Conservation (phyloP, 257 asterid species). For the Solanum chmielewskii region DNA sequence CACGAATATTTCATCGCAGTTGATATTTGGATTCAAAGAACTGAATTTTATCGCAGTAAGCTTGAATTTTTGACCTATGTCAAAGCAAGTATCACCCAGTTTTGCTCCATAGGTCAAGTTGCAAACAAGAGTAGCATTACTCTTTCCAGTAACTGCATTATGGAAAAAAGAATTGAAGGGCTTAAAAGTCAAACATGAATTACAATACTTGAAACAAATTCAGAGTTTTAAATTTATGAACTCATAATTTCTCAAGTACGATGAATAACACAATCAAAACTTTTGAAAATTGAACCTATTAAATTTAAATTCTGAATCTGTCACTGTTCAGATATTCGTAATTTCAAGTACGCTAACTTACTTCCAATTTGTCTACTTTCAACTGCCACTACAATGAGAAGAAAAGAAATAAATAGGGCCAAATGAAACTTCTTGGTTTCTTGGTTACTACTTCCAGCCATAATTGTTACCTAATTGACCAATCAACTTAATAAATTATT, state of each 20-base stretch:
- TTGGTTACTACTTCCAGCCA: neutral
- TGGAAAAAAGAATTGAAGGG: neutral
- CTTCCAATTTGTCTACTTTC: neutral
- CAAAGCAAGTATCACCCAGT: neutral
- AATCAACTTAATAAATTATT: neutral
- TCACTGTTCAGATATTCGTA: rapidly evolving
- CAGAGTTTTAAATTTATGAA: neutral
- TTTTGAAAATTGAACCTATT: neutral
- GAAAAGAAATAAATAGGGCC: neutral
- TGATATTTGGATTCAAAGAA: neutral
- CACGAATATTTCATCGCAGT: neutral
- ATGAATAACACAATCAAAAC: neutral
- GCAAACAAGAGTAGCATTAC: neutral
- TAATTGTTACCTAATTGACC: neutral
- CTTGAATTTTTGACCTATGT: neutral
- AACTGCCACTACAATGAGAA: neutral
- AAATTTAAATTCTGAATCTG: neutral
- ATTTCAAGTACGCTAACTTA: neutral
- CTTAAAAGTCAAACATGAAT: neutral
- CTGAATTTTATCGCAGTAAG: neutral
- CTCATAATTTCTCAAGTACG: neutral
- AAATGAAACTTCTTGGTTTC: neutral
- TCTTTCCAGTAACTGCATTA: neutral
- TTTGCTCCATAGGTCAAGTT: neutral
- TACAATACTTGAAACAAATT: neutral